Percentiles rank a stretch among this genome's conserved stretches.
Evolutionary conservation across 768 basidiomycete genomes (phyloP).

Genomic region (Lactarius deliciosus): DNA sequence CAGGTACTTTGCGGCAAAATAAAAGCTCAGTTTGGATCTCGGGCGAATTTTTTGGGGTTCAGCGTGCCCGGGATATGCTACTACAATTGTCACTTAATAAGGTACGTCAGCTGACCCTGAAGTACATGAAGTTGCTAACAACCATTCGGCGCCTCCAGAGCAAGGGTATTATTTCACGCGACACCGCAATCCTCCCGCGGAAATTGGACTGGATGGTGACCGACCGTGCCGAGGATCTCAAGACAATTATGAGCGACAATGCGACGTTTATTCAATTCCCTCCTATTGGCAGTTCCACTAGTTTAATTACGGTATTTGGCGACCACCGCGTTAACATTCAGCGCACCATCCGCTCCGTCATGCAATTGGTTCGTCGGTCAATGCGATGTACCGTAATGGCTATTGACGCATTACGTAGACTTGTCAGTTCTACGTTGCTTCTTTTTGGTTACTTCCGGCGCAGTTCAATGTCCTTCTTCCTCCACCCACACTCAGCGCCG

Average conservation of each 20-base stretch:
- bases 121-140: not conserved
- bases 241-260: conserved; percentile 92
- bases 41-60: conserved; percentile 95
- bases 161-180: conserved; percentile 85
- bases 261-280: conserved; percentile 95
- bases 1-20: conserved; percentile 49
- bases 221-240: conserved; percentile 93
- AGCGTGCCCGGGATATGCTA: conserved; percentile 93
- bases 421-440: conserved; percentile 94
- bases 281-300: conserved; percentile 87
- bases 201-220: conserved; percentile 99
- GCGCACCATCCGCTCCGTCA: conserved; percentile 88
- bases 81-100: conserved; percentile 84
- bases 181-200: conserved; percentile 91
- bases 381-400: conserved; percentile 21
- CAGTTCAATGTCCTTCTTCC: conserved; percentile 92
- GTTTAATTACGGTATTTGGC: conserved; percentile 90
- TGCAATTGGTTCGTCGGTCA: conserved; percentile 75
- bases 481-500: conserved; percentile 73
- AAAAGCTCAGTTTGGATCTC: conserved; percentile 92
- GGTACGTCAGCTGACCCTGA: conserved; percentile 44
- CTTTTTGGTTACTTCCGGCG: conserved; percentile 92
- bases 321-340: conserved; percentile 94
- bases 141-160: conserved; percentile 48
- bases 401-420: conserved; percentile 52